phyloP scores from a whole-genome alignment of 225 moss, liverwort and hornwort species.

The Sphagnum tenellum region DNA sequence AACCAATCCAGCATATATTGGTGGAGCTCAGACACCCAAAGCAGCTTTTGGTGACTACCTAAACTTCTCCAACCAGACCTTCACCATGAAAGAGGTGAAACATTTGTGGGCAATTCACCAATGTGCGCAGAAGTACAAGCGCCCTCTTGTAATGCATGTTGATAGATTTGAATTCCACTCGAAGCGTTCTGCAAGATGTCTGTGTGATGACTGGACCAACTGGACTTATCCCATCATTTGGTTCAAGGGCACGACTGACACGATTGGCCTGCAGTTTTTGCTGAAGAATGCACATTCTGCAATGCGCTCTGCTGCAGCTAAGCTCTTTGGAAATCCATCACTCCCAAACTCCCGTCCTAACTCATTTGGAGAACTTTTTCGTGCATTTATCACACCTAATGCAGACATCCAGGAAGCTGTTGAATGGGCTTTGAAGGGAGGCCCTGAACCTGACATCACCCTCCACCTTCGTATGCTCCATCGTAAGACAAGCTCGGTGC shows the following conservation, averaged over 20 bases:
- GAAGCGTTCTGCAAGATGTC: constrained; percentile 19
- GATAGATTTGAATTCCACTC: constrained; percentile 26
- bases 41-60: constrained; percentile 57
- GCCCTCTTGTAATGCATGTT: constrained; percentile 36
- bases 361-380: constrained; percentile 68
- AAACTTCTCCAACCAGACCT: constrained; percentile 43
- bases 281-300: constrained; percentile 48
- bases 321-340: constrained; percentile 55
- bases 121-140: constrained; percentile 37
- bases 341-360: constrained; percentile 58
- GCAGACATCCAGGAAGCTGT: constrained; percentile 45
- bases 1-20: constrained; percentile 16
- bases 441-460: constrained; percentile 50
- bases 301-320: constrained; percentile 44
- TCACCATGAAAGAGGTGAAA: constrained; percentile 59
- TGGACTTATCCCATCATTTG: constrained; percentile 42
- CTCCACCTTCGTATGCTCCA: constrained; percentile 71
- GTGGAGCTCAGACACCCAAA: constrained; percentile 5
- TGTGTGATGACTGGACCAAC: constrained; percentile 66
- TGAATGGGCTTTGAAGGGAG: constrained; percentile 48
- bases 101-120: constrained; percentile 49
- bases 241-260: constrained; percentile 46
- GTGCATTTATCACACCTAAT: constrained; percentile 44
- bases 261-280: constrained; percentile 49
- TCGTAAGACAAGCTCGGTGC: constrained; percentile 23